These are phyloP conservation scores for Marasmius fiardii DNA, from an alignment of 1,284 basidiomycete genomes.

Conservation along the genomic window DNA sequence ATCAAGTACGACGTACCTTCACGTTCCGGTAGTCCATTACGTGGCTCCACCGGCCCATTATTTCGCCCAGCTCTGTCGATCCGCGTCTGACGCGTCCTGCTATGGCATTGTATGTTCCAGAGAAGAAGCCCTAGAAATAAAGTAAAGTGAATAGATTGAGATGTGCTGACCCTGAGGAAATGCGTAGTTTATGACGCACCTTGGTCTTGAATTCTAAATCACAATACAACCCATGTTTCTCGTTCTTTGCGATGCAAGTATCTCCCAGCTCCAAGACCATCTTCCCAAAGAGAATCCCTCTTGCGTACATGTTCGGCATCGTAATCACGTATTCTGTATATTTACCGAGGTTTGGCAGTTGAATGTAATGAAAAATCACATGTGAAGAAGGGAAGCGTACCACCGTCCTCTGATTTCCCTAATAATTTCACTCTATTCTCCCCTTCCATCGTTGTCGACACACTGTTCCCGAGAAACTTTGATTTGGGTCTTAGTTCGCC, in stretches of 20 bases:
- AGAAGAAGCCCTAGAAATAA: conserved; percentile 87
- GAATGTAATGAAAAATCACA: conserved; percentile 8
- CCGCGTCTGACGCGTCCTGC: conserved; percentile 74
- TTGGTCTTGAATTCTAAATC: conserved; percentile 99
- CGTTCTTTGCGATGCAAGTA: conserved; percentile 82
- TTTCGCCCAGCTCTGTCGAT: conserved; percentile 77
- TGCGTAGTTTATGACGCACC: conserved; percentile 34
- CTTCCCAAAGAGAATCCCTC: conserved; percentile 96
- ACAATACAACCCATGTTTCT: conserved; percentile 69
- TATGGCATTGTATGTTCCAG: conserved; percentile 93
- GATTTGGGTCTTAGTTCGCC: conserved; percentile 96
- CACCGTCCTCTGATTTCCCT: conserved; percentile 82
- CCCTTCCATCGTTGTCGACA: conserved; percentile 94
- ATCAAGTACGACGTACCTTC: conserved; percentile 43
- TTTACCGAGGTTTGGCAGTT: not conserved
- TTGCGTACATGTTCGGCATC: conserved; percentile 98
- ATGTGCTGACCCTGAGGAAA: not conserved
- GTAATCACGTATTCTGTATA: conserved; percentile 76
- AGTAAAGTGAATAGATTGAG: not conserved
- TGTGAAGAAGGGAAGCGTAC: conserved; percentile 36
- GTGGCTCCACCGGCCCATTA: conserved; percentile 90
- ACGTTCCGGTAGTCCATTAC: conserved; percentile 83
- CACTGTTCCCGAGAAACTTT: conserved; percentile 95
- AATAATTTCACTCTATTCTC: conserved; percentile 86
- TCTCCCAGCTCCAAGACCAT: conserved; percentile 98